phyloP scores from a whole-genome alignment of 768 basidiomycete species.

The Boletus sp. region DNA sequence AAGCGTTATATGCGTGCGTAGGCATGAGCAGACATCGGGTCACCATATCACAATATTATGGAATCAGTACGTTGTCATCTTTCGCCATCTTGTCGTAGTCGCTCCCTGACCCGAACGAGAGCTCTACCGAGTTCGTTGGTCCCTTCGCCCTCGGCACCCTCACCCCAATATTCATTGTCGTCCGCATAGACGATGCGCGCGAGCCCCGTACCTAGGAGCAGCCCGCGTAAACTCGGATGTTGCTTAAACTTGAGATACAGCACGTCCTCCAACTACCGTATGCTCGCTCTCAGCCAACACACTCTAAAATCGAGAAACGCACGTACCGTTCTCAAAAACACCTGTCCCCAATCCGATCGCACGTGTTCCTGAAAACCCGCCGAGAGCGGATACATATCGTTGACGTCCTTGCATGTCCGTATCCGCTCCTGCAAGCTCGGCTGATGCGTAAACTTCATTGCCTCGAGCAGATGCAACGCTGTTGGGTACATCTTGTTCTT shows the following conservation, averaged over 20 bases:
- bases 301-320: background rate
- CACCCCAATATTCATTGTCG: slow-evolving; percentile 67
- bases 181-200: slow-evolving; percentile 55
- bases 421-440: slow-evolving; percentile 59
- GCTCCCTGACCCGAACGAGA: slow-evolving; percentile 54
- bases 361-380: slow-evolving; percentile 36
- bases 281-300: background rate
- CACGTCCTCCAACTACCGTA: slow-evolving; percentile 63
- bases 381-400: slow-evolving; percentile 39
- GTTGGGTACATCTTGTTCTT: slow-evolving; percentile 58
- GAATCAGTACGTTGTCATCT: slow-evolving; percentile 1
- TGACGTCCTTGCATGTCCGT: slow-evolving; percentile 40
- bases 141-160: slow-evolving; percentile 48
- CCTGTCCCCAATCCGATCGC: slow-evolving; percentile 55
- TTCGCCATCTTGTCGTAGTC: slow-evolving; percentile 35
- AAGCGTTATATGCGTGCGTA: background rate
- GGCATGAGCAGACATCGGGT: background rate
- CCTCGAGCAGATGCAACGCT: slow-evolving; percentile 75
- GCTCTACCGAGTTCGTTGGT: slow-evolving; percentile 63
- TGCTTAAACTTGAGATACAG: slow-evolving; percentile 69
- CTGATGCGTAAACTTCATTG: slow-evolving; percentile 59
- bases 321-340: slow-evolving; percentile 52
- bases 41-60: background rate
- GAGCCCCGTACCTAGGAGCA: slow-evolving; percentile 55
- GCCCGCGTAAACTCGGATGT: slow-evolving; percentile 53